phyloP scores from a whole-genome alignment of 2,329 filamentous ascomycete species.

The Cladosporium sp. region DNA sequence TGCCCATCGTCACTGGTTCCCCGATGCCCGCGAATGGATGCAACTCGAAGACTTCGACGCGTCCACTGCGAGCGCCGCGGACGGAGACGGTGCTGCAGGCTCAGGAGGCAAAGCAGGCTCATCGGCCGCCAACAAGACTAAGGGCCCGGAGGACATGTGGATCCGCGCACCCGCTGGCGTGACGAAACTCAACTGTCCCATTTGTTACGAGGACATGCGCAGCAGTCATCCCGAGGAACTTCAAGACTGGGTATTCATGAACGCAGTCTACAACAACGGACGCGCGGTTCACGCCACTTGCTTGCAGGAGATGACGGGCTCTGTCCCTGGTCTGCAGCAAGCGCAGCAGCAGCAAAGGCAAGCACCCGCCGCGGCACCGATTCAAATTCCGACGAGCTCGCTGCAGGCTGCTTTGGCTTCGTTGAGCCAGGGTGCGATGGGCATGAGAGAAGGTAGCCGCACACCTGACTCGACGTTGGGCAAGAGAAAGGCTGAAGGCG shows the following conservation, averaged over 20 bases:
- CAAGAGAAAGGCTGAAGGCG: conserved; percentile 39
- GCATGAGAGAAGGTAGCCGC: conserved; percentile 36
- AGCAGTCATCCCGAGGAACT: conserved; percentile 89
- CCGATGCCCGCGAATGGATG: conserved; percentile 92
- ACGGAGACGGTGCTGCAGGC: conserved; percentile 41
- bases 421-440: conserved; percentile 20
- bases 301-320: conserved; percentile 67
- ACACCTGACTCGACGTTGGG: conserved; percentile 39
- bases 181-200: conserved; percentile 79
- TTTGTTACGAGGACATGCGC: conserved; percentile 94
- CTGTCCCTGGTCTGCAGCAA: conserved; percentile 6
- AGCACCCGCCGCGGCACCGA: conserved; percentile 2
- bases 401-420: conserved; percentile 32
- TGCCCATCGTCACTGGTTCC: conserved; percentile 85
- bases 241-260: conserved; percentile 96
- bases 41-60: conserved; percentile 81
- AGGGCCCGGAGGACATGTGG: conserved; percentile 66
- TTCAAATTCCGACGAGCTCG: conserved; percentile 22
- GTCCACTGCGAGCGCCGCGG: conserved; percentile 41
- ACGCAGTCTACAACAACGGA: conserved; percentile 75
- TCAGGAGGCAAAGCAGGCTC: conserved; percentile 42
- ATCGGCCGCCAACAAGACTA: conserved; percentile 48
- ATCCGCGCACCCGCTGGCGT: conserved; percentile 79
- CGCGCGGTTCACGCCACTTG: conserved; percentile 90
- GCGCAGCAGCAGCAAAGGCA: conserved; percentile 46